Base-by-base conservation (phyloP, 805 yeast genomes). In the Suhomyces xylopsoci region DNA sequence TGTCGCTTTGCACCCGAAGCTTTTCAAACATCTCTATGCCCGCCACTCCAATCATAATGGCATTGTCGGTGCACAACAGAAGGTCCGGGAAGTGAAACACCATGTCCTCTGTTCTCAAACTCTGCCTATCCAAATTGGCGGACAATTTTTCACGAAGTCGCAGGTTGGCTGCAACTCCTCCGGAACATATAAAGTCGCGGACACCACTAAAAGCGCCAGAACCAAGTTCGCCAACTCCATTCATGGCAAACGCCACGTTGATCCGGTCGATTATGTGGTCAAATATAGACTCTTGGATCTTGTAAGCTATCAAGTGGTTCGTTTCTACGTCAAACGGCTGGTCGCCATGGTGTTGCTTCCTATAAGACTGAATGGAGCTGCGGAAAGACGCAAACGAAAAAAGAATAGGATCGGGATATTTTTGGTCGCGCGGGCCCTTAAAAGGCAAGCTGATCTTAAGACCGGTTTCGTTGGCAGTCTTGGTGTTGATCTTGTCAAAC, bases 31-130 rank as follows among this genome's bases (percentile, higher is more conserved):
- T 69, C 65, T 93, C 97, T 7, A 93, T 89, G 0, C 97, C 99
- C 0, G 98, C 96, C 84, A 96, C 90, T 1, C 97, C 99, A 49
- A 94, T 94, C 99, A 94, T 94, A 2, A 90, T 82, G 0, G 97
- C 96, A 67, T 94, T 94, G 63, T 94, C 99, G 0, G 97, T 90
- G 64, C 99, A 94, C 54, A 91, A 71, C 1, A 77, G 69, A 2
- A 84, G 73, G 19, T 81, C 83, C 0, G 97, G 97, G 60, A 84
- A 90, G 57, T 81, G 81, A 45, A 84, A 81, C 1, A 64, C 59
- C n/a, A 67, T 51, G 2, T 48, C 38, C 26, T 45, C 52, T 42
- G 49, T 34, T 58, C 45, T 50, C 20, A 54, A 48, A 25, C 50
- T 40, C 14, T 45, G 26, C 3, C 67, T 49, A 12, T 28, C 12